Evolutionary conservation across 2,329 filamentous ascomycete species (phyloP).

Genomic region (Epichloe sylvatica): DNA sequence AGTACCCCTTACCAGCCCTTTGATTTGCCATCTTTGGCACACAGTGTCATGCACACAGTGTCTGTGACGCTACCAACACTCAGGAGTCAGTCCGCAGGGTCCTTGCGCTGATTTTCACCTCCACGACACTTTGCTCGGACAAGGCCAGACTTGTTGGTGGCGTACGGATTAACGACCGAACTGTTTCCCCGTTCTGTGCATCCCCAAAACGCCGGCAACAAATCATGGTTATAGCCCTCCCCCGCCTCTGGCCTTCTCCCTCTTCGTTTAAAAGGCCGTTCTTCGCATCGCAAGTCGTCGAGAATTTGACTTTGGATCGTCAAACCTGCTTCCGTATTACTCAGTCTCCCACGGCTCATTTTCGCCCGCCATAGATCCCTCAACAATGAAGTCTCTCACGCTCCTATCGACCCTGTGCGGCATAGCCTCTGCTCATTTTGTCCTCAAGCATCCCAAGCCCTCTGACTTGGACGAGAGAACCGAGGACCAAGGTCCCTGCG

Average conservation of each 20-base stretch:
- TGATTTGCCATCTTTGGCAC: background rate
- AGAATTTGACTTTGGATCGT: background rate
- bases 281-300: background rate
- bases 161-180: background rate
- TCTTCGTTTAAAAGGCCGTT: too few species aligned
- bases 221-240: background rate
- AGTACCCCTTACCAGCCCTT: too few species aligned
- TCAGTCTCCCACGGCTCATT: too few species aligned
- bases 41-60: background rate
- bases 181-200: background rate
- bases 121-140: background rate
- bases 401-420: constrained; percentile 25
- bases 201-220: background rate
- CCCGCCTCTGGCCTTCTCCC: too few species aligned
- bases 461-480: constrained; percentile 36
- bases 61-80: too few species aligned
- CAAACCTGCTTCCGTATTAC: background rate
- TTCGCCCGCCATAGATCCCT: background rate
- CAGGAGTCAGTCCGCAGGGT: too few species aligned
- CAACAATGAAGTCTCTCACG: constrained; percentile 15
- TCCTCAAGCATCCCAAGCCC: constrained; percentile 31
- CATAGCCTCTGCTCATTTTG: constrained; percentile 38
- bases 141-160: background rate
- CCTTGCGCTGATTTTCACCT: too few species aligned
- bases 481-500: constrained; percentile 35